Conservation (phyloP, 2,329 filamentous ascomycete genomes). For the Aspergillus sp. region DNA sequence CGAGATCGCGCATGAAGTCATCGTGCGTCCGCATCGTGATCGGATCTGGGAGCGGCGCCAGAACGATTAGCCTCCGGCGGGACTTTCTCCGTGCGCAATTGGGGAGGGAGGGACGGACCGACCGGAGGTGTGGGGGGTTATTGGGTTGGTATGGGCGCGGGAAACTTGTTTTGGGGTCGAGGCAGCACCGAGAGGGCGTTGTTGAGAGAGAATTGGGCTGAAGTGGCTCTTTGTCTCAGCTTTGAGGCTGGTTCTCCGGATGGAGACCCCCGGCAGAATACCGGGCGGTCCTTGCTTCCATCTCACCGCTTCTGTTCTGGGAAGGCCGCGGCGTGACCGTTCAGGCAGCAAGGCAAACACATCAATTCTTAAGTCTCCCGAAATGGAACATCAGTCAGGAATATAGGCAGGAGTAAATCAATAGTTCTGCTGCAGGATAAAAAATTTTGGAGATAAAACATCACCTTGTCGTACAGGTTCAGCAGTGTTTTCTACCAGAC, state of each 20-base stretch:
- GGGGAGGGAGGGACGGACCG: background rate
- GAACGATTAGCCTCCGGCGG: background rate
- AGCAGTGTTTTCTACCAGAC: no score
- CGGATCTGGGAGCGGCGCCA: background rate
- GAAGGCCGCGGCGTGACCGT: background rate
- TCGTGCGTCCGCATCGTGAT: constrained; percentile 8
- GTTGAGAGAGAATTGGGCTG: background rate
- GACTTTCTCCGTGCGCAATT: background rate
- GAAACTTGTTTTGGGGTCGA: background rate
- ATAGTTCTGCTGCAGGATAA: no score
- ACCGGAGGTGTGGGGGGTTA: background rate
- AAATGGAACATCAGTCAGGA: background rate
- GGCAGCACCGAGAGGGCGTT: background rate
- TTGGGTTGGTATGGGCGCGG: background rate
- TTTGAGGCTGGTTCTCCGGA: background rate
- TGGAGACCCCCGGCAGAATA: background rate
- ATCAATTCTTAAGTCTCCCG: background rate
- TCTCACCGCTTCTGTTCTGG: background rate
- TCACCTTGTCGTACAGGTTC: no score
- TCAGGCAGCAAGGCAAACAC: background rate
- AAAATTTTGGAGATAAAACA: no score
- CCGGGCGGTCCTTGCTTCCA: background rate
- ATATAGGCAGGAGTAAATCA: no score
- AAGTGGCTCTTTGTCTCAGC: background rate
- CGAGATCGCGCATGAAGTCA: constrained; percentile 7